Evolutionary conservation across 345 rosid species (phyloP).

Genomic region (Crucihimalaya himalaica): DNA sequence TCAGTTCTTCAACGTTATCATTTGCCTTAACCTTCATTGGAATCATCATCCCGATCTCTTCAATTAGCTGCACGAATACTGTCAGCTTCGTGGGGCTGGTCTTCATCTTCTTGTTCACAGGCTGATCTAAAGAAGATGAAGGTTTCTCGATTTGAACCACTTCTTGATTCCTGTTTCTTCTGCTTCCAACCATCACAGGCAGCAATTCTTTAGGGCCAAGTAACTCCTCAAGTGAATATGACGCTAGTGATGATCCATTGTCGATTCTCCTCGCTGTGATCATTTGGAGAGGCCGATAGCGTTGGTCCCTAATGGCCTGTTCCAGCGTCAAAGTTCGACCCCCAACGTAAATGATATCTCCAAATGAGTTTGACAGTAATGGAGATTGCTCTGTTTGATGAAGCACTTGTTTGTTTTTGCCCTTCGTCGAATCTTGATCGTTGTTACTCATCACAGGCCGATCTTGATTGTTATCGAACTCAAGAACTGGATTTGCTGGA

Average conservation of each 20-base stretch:
- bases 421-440: too few relatives aligned
- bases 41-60: conserved; percentile 38
- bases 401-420: too few relatives aligned
- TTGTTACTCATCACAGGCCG: too few relatives aligned
- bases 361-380: neutral
- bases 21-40: conserved; percentile 57
- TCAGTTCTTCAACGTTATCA: conserved; percentile 65
- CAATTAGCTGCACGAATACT: too few relatives aligned
- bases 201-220: neutral
- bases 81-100: too few relatives aligned
- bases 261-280: too few relatives aligned
- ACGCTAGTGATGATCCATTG: neutral
- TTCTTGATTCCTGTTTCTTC: neutral
- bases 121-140: neutral
- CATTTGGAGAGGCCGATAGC: too few relatives aligned
- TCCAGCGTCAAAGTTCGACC: neutral
- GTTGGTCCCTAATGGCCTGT: neutral
- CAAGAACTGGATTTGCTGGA: too few relatives aligned
- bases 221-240: neutral
- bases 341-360: neutral
- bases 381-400: neutral
- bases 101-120: too few relatives aligned
- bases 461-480: too few relatives aligned
- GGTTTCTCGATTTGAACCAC: neutral
- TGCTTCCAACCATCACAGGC: neutral